A percentile compares a stretch with the other conserved stretches of the same genome.
Conservation (phyloP, 805 yeast species). For the Komagataella kurtzmanii region DNA sequence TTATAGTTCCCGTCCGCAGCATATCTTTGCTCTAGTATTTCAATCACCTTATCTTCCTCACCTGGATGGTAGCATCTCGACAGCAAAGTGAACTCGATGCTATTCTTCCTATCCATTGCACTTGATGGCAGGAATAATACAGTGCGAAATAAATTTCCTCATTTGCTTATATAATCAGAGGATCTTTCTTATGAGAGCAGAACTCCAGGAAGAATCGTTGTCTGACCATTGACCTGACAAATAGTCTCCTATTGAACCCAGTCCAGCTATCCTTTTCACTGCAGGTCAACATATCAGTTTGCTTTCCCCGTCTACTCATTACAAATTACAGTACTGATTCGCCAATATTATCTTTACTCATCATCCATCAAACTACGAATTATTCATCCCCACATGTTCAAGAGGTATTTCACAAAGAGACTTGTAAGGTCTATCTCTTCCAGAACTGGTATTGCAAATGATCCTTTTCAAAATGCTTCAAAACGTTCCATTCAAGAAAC, state of each 20-base stretch:
- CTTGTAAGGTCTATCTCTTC: constrained; percentile 1
- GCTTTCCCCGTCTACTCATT: too few relatives aligned
- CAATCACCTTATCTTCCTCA: constrained; percentile 18
- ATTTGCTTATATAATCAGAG: too few relatives aligned
- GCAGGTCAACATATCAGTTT: too few relatives aligned
- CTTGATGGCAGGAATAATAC: neutral
- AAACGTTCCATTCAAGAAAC: constrained; percentile 1
- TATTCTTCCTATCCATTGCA: constrained; percentile 27
- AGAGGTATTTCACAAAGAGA: neutral
- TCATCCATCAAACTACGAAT: neutral
- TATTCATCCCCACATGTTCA: neutral
- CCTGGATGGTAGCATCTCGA: constrained; percentile 26
- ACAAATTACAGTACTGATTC: neutral
- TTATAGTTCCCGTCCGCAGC: constrained; percentile 31
- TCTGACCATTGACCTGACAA: too few relatives aligned
- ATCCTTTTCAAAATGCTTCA: constrained; percentile 8
- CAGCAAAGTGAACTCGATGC: constrained; percentile 32
- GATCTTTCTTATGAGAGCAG: too few relatives aligned
- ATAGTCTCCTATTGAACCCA: too few relatives aligned
- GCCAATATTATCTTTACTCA: neutral
- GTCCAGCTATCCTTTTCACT: too few relatives aligned
- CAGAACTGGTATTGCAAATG: neutral
- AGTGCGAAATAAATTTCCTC: neutral
- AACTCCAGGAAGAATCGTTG: too few relatives aligned
- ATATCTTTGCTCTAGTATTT: constrained; percentile 30